These are phyloP conservation scores for Datisca glomerata DNA, from an alignment of 306 rosid genomes.

Conservation along the genomic window DNA sequence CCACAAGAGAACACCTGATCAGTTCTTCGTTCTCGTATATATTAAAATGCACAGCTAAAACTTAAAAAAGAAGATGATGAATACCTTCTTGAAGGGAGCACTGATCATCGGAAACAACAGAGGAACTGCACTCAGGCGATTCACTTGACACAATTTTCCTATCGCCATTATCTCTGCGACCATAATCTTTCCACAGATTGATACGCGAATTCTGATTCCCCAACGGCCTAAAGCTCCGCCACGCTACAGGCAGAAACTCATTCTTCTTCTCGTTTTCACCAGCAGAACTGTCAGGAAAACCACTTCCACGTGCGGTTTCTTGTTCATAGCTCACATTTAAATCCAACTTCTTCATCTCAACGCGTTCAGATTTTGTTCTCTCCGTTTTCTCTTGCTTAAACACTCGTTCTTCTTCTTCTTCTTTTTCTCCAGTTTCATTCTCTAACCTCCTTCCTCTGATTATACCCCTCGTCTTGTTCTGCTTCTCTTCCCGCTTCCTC, in stretches of 20 bases:
- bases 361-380: neutral
- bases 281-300: constrained; percentile 20
- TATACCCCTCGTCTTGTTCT: constrained; percentile 6
- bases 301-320: constrained; percentile 14
- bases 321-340: constrained; percentile 10
- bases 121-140: constrained; percentile 41
- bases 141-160: constrained; percentile 23
- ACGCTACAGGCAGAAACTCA: constrained; percentile 8
- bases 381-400: constrained; percentile 22
- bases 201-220: neutral
- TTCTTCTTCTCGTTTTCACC: neutral
- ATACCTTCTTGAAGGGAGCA: constrained; percentile 54
- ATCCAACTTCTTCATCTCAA: constrained; percentile 5
- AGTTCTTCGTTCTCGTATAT: neutral
- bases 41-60: neutral
- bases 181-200: neutral
- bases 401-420: constrained; percentile 2
- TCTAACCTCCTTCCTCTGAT: neutral
- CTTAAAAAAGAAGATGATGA: neutral
- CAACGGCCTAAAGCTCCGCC: constrained; percentile 22
- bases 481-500: constrained; percentile 30
- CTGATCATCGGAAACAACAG: constrained; percentile 31
- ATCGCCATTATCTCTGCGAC: constrained; percentile 6
- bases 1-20: neutral
- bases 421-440: neutral